Evolutionary conservation across 257 asterid species (phyloP).

Genomic region (Solanum infundibuliforme): DNA sequence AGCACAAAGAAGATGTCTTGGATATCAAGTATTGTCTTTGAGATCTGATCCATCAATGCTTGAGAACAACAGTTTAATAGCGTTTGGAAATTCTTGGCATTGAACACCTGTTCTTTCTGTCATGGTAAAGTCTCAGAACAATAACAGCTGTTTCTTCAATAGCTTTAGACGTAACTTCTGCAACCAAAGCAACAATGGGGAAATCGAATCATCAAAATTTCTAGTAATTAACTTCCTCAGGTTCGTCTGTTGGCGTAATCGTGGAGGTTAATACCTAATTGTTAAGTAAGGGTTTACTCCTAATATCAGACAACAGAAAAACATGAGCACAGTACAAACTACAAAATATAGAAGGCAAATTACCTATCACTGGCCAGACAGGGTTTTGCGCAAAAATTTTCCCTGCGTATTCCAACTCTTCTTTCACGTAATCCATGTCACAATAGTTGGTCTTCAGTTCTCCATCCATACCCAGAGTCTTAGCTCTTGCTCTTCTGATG

Average conservation of each 20-base stretch:
- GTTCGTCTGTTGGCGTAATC: background rate
- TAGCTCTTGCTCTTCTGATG: conserved; percentile 78
- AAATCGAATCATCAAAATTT: background rate
- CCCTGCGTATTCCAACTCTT: conserved; percentile 65
- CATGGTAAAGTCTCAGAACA: conserved; percentile 75
- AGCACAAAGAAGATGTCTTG: background rate
- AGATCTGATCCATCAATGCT: background rate
- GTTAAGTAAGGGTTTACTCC: background rate
- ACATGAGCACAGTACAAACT: background rate
- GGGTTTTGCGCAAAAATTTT: conserved; percentile 70
- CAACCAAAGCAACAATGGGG: conserved; percentile 14
- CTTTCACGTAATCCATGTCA: conserved; percentile 56
- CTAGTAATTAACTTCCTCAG: background rate
- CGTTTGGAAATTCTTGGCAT: conserved; percentile 93
- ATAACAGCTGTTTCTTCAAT: conserved; percentile 97
- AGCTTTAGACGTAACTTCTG: conserved; percentile 92
- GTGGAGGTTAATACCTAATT: background rate
- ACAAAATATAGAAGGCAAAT: conserved; percentile 5
- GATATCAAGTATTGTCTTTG: background rate
- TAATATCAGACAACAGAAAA: background rate
- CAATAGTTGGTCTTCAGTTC: conserved; percentile 48
- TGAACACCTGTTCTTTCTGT: conserved; percentile 74
- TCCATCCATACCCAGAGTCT: conserved; percentile 55
- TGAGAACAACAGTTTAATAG: conserved; percentile 24
- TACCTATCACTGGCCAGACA: conserved; percentile 94